A percentile compares a stretch with the other conserved stretches of the same genome.
Evolutionary conservation across 495 filamentous ascomycete genomes (phyloP).

Genomic region (Talaromyces proteolyticus): DNA sequence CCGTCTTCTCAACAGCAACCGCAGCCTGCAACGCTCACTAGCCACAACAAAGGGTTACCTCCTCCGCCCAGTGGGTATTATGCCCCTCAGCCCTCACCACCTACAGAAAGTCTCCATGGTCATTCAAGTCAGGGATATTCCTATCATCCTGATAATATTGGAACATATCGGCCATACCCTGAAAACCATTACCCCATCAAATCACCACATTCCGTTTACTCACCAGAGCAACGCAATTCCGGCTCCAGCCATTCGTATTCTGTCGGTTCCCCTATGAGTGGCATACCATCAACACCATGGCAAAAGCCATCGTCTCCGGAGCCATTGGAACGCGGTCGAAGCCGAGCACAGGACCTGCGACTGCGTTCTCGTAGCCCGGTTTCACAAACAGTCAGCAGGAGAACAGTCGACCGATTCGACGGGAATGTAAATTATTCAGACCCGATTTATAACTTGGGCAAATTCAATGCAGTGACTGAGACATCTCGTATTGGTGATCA

Average conservation of each 20-base stretch:
- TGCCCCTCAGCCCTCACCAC: conserved; percentile 15
- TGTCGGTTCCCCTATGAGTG: neutral
- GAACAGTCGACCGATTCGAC: conserved; percentile 11
- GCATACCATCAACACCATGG: neutral
- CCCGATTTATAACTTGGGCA: conserved; percentile 19
- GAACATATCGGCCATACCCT: neutral
- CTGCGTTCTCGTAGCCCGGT: conserved; percentile 22
- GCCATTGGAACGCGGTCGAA: conserved; percentile 6
- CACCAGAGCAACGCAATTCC: neutral
- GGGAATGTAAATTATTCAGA: conserved; percentile 18
- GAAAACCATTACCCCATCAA: neutral
- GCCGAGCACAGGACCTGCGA: conserved; percentile 16
- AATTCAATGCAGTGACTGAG: conserved; percentile 16
- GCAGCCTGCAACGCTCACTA: neutral
- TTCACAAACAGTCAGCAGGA: conserved; percentile 10
- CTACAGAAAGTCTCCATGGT: neutral
- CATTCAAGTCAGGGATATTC: neutral
- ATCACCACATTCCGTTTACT: neutral
- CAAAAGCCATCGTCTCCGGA: conserved; percentile 2
- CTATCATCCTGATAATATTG: neutral
- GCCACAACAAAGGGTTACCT: neutral
- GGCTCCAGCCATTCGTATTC: neutral
- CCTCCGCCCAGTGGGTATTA: conserved; percentile 23
- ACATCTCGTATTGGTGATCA: conserved; percentile 24
- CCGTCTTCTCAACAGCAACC: neutral